Evolutionary conservation across 805 yeast genomes (phyloP).

Genomic region (Schwanniomyces pseudopolymorphus): DNA sequence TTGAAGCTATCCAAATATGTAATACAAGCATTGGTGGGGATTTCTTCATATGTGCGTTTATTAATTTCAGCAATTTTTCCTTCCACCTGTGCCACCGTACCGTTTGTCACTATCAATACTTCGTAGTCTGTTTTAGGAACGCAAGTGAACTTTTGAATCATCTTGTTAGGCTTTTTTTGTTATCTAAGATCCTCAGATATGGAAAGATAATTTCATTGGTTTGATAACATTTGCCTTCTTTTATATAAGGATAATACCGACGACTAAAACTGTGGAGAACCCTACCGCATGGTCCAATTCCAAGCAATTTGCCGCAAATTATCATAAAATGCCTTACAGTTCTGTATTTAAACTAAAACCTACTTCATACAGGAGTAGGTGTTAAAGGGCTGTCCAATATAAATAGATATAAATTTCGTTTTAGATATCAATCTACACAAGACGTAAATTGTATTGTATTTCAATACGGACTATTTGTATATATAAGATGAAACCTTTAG

Average conservation of each 20-base stretch:
- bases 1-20: slow-evolving; percentile 25
- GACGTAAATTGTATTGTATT: too few relatives aligned
- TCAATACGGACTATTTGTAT: too few relatives aligned
- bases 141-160: slow-evolving; percentile 38
- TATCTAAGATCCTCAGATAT: neutral
- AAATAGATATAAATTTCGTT: too few relatives aligned
- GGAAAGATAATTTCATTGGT: slow-evolving; percentile 17
- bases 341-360: neutral
- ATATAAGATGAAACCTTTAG: too few relatives aligned
- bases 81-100: slow-evolving; percentile 29
- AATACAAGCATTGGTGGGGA: slow-evolving; percentile 20
- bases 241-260: slow-evolving; percentile 10
- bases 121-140: slow-evolving; percentile 31
- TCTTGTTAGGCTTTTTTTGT: slow-evolving; percentile 7
- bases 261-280: neutral
- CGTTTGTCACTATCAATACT: slow-evolving; percentile 35
- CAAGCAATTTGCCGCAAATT: neutral
- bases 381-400: too few relatives aligned
- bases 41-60: slow-evolving; percentile 17
- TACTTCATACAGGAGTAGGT: neutral
- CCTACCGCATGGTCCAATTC: neutral
- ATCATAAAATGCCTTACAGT: neutral
- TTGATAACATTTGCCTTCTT: slow-evolving; percentile 16
- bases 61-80: slow-evolving; percentile 22
- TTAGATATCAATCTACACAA: too few relatives aligned